phyloP scores from a whole-genome alignment of 2,329 filamentous ascomycete genomes.

The Diaporthe sp. region DNA sequence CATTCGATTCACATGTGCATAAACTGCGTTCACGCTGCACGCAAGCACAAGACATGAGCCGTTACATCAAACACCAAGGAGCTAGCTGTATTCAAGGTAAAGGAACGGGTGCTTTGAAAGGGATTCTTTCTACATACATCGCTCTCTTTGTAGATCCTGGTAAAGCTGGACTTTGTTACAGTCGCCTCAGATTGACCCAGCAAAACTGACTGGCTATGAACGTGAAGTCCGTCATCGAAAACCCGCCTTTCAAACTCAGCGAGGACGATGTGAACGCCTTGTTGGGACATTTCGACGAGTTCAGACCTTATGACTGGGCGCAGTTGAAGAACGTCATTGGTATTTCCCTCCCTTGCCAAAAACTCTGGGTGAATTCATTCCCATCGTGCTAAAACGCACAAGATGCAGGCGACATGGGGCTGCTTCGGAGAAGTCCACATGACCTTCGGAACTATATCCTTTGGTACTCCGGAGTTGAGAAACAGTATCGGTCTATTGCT shows the following conservation, averaged over 20 bases:
- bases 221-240: neutral
- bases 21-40: neutral
- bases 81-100: neutral
- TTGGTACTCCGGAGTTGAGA: neutral
- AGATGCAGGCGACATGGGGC: neutral
- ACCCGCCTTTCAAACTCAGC: neutral
- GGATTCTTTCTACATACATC: neutral
- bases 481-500: neutral
- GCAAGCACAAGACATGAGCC: neutral
- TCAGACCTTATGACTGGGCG: neutral
- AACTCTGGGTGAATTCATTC: neutral
- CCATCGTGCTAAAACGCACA: neutral
- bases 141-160: neutral
- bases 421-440: neutral
- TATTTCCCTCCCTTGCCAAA: neutral
- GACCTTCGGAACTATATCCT: neutral
- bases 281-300: neutral
- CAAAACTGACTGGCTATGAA: neutral
- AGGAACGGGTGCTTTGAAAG: neutral
- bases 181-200: neutral
- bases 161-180: neutral
- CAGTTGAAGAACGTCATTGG: neutral
- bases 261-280: neutral
- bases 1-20: neutral
- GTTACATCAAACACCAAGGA: neutral